A percentile compares a stretch with the other conserved stretches of the same genome.
These are phyloP conservation scores for Penicillium maclennaniae DNA, from an alignment of 495 filamentous ascomycete species.

Conservation along the genomic window DNA sequence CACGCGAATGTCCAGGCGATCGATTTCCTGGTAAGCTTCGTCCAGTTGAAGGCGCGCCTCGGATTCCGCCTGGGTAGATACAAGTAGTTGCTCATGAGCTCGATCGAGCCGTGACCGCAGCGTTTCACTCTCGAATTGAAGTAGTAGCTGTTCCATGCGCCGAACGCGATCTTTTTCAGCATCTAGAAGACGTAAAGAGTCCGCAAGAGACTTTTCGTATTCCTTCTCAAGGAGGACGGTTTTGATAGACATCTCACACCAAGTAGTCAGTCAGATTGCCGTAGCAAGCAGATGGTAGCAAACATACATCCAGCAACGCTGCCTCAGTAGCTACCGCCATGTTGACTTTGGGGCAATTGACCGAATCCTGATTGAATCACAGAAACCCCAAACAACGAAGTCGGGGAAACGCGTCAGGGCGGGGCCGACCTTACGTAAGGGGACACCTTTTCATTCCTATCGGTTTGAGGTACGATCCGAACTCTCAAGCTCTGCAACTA, in stretches of 20 bases:
- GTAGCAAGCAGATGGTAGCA: not conserved
- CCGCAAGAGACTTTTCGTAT: conserved; percentile 56
- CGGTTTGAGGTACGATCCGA: not conserved
- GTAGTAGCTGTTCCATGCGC: conserved; percentile 60
- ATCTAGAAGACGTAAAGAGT: conserved; percentile 58
- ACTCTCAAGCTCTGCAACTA: not conserved
- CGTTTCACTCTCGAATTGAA: conserved; percentile 67
- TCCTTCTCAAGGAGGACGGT: conserved; percentile 57
- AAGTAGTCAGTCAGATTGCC: conserved; percentile 5
- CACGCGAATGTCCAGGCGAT: conserved; percentile 52
- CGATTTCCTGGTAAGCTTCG: conserved; percentile 49
- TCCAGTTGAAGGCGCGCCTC: conserved; percentile 57
- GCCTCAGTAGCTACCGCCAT: conserved; percentile 22
- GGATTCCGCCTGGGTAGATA: conserved; percentile 46
- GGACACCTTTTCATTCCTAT: conserved; percentile 19
- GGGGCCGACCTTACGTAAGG: conserved; percentile 16
- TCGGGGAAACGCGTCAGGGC: conserved; percentile 9
- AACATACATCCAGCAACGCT: conserved; percentile 27
- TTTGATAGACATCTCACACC: conserved; percentile 45
- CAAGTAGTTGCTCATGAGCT: conserved; percentile 47
- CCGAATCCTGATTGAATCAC: not conserved
- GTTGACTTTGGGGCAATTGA: not conserved
- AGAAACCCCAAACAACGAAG: not conserved
- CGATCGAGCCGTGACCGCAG: conserved; percentile 58
- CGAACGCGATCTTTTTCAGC: conserved; percentile 64